Base-by-base conservation (phyloP, 1,284 basidiomycete genomes). In the Rhodotorula sp. region DNA sequence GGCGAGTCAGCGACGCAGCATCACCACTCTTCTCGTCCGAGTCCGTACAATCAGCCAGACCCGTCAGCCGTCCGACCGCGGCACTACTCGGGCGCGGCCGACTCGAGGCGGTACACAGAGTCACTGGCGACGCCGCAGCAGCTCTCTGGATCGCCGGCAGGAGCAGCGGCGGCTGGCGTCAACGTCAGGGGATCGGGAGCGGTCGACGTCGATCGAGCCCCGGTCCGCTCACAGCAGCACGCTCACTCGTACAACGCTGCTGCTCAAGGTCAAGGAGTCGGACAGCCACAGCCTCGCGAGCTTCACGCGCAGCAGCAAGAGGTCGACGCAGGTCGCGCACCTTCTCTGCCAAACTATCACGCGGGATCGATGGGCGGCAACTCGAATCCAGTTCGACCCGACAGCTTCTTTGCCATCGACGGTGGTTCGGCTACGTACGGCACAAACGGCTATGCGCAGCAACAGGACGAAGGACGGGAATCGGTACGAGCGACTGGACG, bases 351-450 rank as follows among this genome's bases (percentile, higher is more conserved):
- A 34, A 34, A 34, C 34, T 34, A 34, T 34, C 7, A 5, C 34
- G 23, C 34, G 57, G n/a, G n/a, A 21, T 21, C 31, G 60, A n/a
- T 45, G 31, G 31, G 10, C 21, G 31, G 10, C 21, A 31, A 8
- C 14, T 12, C 10, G 12, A 23, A n/a, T n/a, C 3, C 56, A 28
- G 16, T 26, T 5, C 45, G 23, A 7, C 7, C 59, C 12, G 28
- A 45, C 50, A 62, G 61, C 61, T 70, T 64, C 65, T 70, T 67
- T 34, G 65, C 65, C 19, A 28, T 71, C n/a, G 66, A 62, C 0
- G 31, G 8, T 15, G 23, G 21, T 50, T 19, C 19, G 49, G 7
- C 21, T 19, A 50, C 49, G 8, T 50, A 21, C 49, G 49, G 21
- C 2, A 14, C 10, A 2, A 43, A 50, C 49, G 21, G 49, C 21